These are phyloP conservation scores for Arctium lappa DNA, from an alignment of 129 eudicot genomes.

Conservation along the genomic window DNA sequence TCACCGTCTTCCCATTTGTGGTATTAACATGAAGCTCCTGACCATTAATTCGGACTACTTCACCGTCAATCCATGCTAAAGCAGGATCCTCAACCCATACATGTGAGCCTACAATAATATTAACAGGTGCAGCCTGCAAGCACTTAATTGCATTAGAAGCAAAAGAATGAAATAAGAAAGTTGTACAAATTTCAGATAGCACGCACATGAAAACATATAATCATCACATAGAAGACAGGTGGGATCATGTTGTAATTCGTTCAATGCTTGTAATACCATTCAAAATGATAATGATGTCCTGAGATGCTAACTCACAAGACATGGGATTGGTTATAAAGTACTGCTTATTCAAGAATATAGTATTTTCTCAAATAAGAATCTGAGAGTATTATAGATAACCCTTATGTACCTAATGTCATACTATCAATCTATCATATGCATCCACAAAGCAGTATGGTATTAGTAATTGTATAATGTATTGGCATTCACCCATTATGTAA, in stretches of 20 bases:
- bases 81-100: constrained; percentile 96
- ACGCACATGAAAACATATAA: not conserved
- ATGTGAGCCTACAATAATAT: constrained; percentile 93
- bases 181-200: constrained; percentile 3
- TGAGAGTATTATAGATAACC: not conserved
- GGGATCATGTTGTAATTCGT: not conserved
- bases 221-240: not conserved
- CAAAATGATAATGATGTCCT: not conserved
- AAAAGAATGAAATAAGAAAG: constrained; percentile 8
- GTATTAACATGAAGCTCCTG: constrained; percentile 73
- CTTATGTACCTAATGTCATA: not conserved
- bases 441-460: not conserved
- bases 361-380: not conserved
- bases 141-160: constrained; percentile 22
- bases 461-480: not conserved
- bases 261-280: not conserved
- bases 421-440: not conserved
- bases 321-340: not conserved
- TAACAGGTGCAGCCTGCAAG: constrained; percentile 88
- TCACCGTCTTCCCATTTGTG: constrained; percentile 80
- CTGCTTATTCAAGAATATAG: not conserved
- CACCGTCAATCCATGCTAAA: constrained; percentile 94
- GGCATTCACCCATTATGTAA: not conserved
- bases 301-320: not conserved
- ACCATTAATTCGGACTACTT: constrained; percentile 66